Evolutionary conservation across 768 basidiomycete species (phyloP).

Genomic region (Boletus subcaerulescens): DNA sequence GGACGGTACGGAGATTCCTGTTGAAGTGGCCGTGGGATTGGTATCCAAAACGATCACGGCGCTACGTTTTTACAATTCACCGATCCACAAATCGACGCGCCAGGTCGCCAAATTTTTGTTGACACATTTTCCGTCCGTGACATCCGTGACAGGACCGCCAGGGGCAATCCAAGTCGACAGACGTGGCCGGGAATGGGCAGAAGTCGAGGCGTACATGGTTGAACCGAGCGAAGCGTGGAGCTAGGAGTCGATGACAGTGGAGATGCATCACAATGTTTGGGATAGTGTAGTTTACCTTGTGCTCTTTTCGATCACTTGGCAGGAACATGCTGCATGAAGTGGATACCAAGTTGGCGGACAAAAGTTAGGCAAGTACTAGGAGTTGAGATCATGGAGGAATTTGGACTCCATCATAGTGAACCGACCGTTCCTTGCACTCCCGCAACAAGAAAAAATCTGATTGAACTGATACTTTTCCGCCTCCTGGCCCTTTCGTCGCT

Average conservation of each 20-base stretch:
- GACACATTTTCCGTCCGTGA: neutral
- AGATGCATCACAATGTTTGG: neutral
- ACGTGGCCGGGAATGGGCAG: neutral
- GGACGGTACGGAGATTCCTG: neutral
- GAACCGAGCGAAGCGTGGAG: neutral
- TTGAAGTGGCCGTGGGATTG: too few species aligned
- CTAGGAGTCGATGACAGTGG: too few species aligned
- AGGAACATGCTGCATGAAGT: too few species aligned
- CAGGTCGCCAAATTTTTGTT: neutral
- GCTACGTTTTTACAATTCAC: neutral
- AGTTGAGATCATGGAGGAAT: too few species aligned
- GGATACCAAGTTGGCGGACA: too few species aligned
- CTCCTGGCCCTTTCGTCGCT: neutral
- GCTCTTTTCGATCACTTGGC: too few species aligned
- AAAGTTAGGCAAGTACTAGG: too few species aligned
- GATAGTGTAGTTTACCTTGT: too few species aligned
- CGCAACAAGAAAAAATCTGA: slow-evolving; percentile 26
- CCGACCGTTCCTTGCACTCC: neutral
- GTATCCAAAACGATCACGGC: neutral
- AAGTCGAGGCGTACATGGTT: neutral
- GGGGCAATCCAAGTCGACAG: neutral
- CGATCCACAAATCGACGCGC: neutral
- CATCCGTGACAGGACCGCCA: neutral
- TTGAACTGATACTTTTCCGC: slow-evolving; percentile 16
- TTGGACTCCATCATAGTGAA: too few species aligned